phyloP scores from a whole-genome alignment of 75 land plant genomes.

The Cryptomeria japonica region DNA sequence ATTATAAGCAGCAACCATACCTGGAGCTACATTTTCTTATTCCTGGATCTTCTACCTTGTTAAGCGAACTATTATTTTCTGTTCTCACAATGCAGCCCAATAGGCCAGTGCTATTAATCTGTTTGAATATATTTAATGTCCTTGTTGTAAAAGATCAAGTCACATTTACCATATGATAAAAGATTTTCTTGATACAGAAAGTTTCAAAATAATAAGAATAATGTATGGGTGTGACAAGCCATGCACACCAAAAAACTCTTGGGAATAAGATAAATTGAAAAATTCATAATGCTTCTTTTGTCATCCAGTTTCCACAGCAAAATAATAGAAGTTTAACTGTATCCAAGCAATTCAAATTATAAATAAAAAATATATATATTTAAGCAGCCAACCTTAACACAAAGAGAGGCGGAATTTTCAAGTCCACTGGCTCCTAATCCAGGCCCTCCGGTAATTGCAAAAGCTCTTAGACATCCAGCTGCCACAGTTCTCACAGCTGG shows the following conservation, averaged over 20 bases:
- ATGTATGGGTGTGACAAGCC: neutral
- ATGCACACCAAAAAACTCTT: neutral
- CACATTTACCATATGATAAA: neutral
- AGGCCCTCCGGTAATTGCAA: conserved; percentile 91
- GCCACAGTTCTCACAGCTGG: conserved; percentile 75
- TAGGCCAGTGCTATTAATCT: neutral
- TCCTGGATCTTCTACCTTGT: neutral
- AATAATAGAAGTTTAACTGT: neutral
- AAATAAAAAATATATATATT: conserved; percentile 3
- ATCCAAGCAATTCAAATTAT: neutral
- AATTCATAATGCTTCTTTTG: neutral
- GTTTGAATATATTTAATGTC: neutral
- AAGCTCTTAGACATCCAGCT: conserved; percentile 87
- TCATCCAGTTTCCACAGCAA: neutral
- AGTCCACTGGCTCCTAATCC: conserved; percentile 80
- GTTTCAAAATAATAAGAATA: neutral
- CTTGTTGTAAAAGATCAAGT: neutral
- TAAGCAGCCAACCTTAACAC: conserved; percentile 69
- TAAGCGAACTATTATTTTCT: neutral
- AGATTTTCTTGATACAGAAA: neutral
- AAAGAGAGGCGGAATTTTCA: conserved; percentile 67
- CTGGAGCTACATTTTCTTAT: neutral
- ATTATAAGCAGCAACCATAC: neutral
- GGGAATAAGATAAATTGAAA: neutral
- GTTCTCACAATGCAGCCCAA: neutral